Conservation (phyloP, 768 basidiomycete species). For the Kwoniella botswanensis region DNA sequence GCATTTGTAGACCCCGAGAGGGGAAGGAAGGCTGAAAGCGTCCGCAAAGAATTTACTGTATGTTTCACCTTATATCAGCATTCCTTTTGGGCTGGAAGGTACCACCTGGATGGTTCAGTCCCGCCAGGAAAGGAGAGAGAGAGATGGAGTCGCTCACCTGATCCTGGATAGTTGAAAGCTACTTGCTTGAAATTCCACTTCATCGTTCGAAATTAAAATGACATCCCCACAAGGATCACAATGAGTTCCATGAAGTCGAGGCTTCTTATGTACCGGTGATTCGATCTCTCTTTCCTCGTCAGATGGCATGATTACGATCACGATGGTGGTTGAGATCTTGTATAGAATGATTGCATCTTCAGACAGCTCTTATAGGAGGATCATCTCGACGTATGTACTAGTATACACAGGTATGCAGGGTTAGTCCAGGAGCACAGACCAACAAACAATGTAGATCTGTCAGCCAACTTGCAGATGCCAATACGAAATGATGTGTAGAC, state of each 20-base stretch:
- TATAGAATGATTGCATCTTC: too few relatives aligned
- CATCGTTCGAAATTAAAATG: neutral
- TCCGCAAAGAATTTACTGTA: slow-evolving; percentile 2
- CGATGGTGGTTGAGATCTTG: neutral
- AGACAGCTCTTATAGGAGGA: too few relatives aligned
- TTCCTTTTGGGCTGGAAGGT: too few relatives aligned
- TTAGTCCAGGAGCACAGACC: too few relatives aligned
- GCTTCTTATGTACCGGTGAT: neutral
- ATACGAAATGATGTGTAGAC: too few relatives aligned
- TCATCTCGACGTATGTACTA: too few relatives aligned
- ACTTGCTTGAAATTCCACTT: slow-evolving; percentile 2
- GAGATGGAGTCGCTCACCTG: neutral
- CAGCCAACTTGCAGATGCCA: too few relatives aligned
- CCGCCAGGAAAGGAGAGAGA: too few relatives aligned
- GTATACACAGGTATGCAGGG: too few relatives aligned
- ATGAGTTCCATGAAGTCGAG: neutral
- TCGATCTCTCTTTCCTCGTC: neutral
- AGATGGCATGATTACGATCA: neutral
- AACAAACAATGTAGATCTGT: too few relatives aligned
- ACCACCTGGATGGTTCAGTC: too few relatives aligned
- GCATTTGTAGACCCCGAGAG: neutral
- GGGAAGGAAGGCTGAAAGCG: slow-evolving; percentile 5
- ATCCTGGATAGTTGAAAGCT: slow-evolving; percentile 1
- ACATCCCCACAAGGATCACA: neutral
- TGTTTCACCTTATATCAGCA: too few relatives aligned